phyloP scores from a whole-genome alignment of 768 basidiomycete genomes.

The Xerocomellus amylosporus region DNA sequence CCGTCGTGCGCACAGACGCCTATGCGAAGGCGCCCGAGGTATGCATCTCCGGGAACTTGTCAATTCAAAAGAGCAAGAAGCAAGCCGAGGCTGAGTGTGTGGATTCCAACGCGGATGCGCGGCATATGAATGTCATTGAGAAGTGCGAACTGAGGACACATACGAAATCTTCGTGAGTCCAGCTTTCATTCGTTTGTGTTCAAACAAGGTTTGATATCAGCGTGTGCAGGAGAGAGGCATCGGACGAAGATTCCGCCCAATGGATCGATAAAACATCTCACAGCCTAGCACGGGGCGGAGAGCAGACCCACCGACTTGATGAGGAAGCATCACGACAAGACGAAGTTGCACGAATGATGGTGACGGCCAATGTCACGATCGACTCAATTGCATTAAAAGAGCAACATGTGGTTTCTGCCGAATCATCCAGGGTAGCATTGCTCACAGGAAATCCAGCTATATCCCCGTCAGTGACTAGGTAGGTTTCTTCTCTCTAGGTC shows the following conservation, averaged over 20 bases:
- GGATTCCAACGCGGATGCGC: background rate
- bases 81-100: background rate
- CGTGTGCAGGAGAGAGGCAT: background rate
- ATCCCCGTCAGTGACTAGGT: background rate
- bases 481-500: background rate
- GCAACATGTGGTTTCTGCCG: background rate
- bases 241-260: background rate
- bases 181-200: background rate
- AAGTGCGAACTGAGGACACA: background rate
- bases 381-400: background rate
- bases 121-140: background rate
- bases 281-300: background rate
- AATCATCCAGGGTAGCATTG: background rate
- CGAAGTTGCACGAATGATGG: background rate
- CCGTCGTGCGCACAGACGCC: background rate
- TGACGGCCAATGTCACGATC: background rate
- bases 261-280: background rate
- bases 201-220: background rate
- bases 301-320: background rate
- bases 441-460: background rate
- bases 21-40: background rate
- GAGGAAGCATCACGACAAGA: background rate
- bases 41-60: background rate
- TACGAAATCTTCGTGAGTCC: background rate
- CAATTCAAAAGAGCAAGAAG: background rate